Percentiles rank a stretch among this genome's conserved stretches.
These are phyloP conservation scores for Orobanche coerulescens DNA, from an alignment of 257 asterid genomes.

Conservation along the genomic window DNA sequence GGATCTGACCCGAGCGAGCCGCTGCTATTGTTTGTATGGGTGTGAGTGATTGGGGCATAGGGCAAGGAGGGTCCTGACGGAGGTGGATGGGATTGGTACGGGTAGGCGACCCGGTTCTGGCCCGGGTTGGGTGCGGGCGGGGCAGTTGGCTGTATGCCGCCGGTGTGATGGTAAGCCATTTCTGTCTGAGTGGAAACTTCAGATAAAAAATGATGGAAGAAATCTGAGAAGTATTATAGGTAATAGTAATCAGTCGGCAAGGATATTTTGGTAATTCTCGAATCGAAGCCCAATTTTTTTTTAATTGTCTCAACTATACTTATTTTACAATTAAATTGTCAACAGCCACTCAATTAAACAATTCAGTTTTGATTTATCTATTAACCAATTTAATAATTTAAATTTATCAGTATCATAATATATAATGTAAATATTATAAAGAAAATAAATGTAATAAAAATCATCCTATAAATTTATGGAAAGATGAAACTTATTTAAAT, in stretches of 20 bases:
- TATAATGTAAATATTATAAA: no score
- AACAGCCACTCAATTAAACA: no score
- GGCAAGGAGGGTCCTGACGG: constrained; percentile 26
- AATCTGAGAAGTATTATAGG: background rate
- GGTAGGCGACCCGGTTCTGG: constrained; percentile 34
- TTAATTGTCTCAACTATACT: no score
- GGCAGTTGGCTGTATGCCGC: constrained; percentile 28
- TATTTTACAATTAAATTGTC: no score
- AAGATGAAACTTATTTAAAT: no score
- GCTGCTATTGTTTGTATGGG: constrained; percentile 19
- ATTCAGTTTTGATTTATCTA: no score
- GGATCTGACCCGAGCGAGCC: constrained; percentile 32
- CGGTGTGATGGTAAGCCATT: constrained; percentile 30
- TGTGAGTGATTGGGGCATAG: constrained; percentile 23
- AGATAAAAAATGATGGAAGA: background rate
- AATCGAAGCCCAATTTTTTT: no score
- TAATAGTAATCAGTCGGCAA: background rate
- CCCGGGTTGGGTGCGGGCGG: constrained; percentile 65
- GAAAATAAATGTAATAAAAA: no score
- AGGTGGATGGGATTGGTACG: constrained; percentile 31
- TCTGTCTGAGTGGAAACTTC: background rate
- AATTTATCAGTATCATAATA: no score
- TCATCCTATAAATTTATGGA: no score
- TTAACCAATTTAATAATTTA: no score
- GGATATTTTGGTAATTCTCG: background rate